Evolutionary conservation across 2,329 filamentous ascomycete genomes (phyloP).

Genomic region (Neophaeococcomyces aloes): DNA sequence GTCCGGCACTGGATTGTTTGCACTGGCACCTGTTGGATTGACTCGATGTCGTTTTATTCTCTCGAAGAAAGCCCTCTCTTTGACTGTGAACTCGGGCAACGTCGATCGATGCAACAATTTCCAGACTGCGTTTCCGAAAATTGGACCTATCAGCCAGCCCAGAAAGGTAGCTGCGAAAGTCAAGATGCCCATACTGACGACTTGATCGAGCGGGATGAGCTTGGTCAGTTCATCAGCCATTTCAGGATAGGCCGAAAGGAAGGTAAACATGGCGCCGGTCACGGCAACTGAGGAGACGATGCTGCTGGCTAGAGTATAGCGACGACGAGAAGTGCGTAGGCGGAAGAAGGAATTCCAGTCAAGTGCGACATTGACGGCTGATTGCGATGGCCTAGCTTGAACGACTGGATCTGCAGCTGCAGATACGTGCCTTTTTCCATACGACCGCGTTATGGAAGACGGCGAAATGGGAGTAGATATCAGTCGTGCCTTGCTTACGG

Average conservation of each 20-base stretch:
- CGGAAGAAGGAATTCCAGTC: conserved; percentile 91
- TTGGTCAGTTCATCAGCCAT: conserved; percentile 19
- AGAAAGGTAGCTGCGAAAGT: conserved; percentile 65
- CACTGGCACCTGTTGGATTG: conserved; percentile 78
- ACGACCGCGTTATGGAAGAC: background rate
- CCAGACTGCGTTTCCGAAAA: conserved; percentile 69
- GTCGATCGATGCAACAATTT: conserved; percentile 59
- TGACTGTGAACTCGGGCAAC: conserved; percentile 39
- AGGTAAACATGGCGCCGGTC: conserved; percentile 36
- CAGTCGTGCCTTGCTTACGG: conserved; percentile 15
- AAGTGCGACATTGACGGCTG: conserved; percentile 32
- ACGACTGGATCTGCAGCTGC: background rate
- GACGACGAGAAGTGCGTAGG: conserved; percentile 73
- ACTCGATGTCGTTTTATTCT: conserved; percentile 86
- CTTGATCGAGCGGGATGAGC: conserved; percentile 55
- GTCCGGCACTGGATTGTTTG: conserved; percentile 87
- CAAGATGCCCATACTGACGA: conserved; percentile 72
- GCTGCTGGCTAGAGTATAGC: conserved; percentile 71
- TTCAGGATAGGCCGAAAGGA: conserved; percentile 16
- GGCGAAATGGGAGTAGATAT: conserved; percentile 7
- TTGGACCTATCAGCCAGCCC: conserved; percentile 81
- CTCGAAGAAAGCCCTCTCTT: conserved; percentile 88
- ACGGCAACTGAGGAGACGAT: conserved; percentile 53
- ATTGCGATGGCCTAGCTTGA: background rate
- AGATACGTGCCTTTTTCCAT: conserved; percentile 3